Base-by-base conservation (phyloP, 345 rosid species). In the Salix arbutifolia region DNA sequence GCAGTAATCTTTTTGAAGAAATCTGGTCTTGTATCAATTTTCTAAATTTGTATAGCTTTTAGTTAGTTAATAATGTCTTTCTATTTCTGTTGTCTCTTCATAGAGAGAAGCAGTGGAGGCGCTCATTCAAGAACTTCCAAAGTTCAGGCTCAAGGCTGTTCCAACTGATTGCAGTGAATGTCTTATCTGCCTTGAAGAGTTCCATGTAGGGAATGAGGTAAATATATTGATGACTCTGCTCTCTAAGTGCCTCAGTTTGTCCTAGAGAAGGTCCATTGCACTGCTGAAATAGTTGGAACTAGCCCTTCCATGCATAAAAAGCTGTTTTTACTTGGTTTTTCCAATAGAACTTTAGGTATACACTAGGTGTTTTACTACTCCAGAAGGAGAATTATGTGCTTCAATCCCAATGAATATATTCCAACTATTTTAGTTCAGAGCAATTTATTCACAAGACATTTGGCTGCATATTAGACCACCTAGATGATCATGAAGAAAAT, bases 161-260 rank as follows among this genome's bases (percentile, higher is more conserved):
- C 99, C 98, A 28, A 93, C 90, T 71, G 99, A 94, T 81, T 93
- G 99, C 78, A 91, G 96, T 74, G 99, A 96, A 89, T 96, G 99
- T 65, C 97, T 95, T 70, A 96, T 96, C 88, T 96, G 99, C 87
- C 84, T 96, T 75, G 99, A 96, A 83, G 98, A 96, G 85, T 92
- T 96, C 72, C 89, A 85, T 78, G 89, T 87, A 10, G 96, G 97
- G 33, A 91, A 94, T 84, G 99, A 96, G 99, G 98, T 93, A 82
- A 83, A 38, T 50, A 21, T 25, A 65, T 12, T 46, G 10, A 44
- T 23, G 25, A 5, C 60, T 53, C n/a, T 50, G 10, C 60, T 52
- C 6, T 56, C 10, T n/a, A n/a, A 1, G 5, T 56, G 62, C 23
- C 62, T 3, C 28, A n/a, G 62, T 56, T 13, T n/a, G 4, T 12